Conservation (phyloP, 1,284 basidiomycete species). For the Ganoderma boninense region DNA sequence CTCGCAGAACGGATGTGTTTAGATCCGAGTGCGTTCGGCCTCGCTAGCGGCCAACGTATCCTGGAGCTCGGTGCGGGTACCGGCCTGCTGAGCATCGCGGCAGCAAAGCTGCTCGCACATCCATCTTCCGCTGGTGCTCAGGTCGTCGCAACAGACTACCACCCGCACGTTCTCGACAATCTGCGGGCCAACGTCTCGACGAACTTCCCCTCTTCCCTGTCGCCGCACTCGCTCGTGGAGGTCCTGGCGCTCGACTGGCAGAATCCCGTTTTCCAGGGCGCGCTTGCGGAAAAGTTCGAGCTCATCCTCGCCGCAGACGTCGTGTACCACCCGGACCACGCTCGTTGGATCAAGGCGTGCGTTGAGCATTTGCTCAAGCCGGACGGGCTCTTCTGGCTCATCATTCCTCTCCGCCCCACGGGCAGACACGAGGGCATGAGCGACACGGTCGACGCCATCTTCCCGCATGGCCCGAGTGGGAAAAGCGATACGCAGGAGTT, state of each 20-base stretch:
- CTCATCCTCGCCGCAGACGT: slow-evolving; percentile 75
- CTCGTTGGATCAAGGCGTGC: slow-evolving; percentile 69
- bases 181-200: slow-evolving; percentile 67
- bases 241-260: slow-evolving; percentile 78
- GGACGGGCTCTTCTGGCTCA: slow-evolving; percentile 72
- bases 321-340: slow-evolving; percentile 74
- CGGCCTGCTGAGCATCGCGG: slow-evolving; percentile 80
- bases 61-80: slow-evolving; percentile 92
- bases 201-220: slow-evolving; percentile 54
- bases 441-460: slow-evolving; percentile 65
- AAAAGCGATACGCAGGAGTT: slow-evolving; percentile 39
- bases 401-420: slow-evolving; percentile 72
- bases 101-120: slow-evolving; percentile 61
- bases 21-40: slow-evolving; percentile 58
- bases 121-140: slow-evolving; percentile 24
- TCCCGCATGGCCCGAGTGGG: slow-evolving; percentile 42
- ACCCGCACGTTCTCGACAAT: slow-evolving; percentile 80
- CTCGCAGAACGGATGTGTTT: slow-evolving; percentile 76
- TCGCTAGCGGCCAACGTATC: slow-evolving; percentile 52
- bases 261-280: slow-evolving; percentile 31
- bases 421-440: slow-evolving; percentile 73
- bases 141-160: slow-evolving; percentile 84
- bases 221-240: slow-evolving; percentile 38
- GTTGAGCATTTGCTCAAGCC: slow-evolving; percentile 56
- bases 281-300: slow-evolving; percentile 47